A percentile compares a stretch with the other conserved stretches of the same genome.
phyloP scores from a whole-genome alignment of 2,329 filamentous ascomycete genomes.

The Colletotrichum sojae region DNA sequence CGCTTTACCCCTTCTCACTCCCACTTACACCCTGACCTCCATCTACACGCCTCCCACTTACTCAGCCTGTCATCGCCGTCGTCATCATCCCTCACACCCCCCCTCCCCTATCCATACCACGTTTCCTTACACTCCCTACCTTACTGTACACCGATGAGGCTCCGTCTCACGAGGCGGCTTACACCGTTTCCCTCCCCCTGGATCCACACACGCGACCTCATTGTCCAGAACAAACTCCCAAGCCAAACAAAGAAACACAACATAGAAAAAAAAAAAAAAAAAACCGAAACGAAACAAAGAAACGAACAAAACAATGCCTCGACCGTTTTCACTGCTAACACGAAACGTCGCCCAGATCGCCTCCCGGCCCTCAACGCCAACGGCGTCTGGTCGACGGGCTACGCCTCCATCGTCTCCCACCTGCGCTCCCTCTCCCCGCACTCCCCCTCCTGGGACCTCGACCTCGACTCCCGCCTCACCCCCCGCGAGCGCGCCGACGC shows the following conservation, averaged over 20 bases:
- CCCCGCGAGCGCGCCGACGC: conserved; percentile 60
- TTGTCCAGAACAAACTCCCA: neutral
- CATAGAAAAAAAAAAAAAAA: no score
- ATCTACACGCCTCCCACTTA: neutral
- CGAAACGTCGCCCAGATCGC: conserved; percentile 56
- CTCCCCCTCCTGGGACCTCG: conserved; percentile 40
- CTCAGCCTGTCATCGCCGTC: neutral
- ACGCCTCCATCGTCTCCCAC: conserved; percentile 72
- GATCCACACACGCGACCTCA: conserved; percentile 25
- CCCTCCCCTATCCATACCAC: neutral
- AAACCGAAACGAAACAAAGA: conserved; percentile 26
- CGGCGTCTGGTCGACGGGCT: conserved; percentile 71
- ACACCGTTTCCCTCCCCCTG: conserved; percentile 37
- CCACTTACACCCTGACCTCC: conserved; percentile 37
- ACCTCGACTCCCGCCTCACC: conserved; percentile 58
- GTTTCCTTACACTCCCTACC: conserved; percentile 4
- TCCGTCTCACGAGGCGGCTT: conserved; percentile 35
- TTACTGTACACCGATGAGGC: neutral
- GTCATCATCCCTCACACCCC: conserved; percentile 46
- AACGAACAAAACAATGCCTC: neutral
- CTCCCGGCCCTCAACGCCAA: conserved; percentile 69
- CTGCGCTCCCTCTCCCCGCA: conserved; percentile 58
- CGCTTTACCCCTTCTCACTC: conserved; percentile 10
- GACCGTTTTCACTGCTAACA: neutral
- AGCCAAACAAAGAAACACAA: conserved; percentile 39